phyloP scores from a whole-genome alignment of 1,284 basidiomycete species.

The Sporisorium reilianum region DNA sequence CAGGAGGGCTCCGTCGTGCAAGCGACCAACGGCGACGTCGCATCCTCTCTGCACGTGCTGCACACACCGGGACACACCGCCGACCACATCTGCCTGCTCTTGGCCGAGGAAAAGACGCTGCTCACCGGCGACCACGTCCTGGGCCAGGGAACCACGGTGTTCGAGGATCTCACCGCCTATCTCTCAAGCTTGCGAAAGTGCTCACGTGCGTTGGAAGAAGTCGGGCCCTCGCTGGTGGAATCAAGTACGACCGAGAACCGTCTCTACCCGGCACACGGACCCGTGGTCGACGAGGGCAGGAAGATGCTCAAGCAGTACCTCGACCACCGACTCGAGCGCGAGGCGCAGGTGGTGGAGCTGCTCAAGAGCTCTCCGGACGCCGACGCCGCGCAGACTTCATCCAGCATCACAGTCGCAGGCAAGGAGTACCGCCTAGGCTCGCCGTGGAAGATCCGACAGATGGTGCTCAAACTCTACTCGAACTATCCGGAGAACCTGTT shows the following conservation, averaged over 20 bases:
- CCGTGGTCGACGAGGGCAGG: conserved; percentile 76
- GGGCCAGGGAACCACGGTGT: conserved; percentile 89
- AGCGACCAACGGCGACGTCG: conserved; percentile 13
- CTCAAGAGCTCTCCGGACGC: conserved; percentile 70
- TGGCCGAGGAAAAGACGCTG: conserved; percentile 73
- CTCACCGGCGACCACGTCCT: conserved; percentile 91
- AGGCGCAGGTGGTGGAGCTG: conserved; percentile 80
- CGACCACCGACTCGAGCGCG: conserved; percentile 83
- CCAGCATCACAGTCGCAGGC: conserved; percentile 14
- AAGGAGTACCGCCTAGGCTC: conserved; percentile 16
- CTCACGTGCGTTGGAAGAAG: conserved; percentile 71
- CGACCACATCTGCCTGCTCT: conserved; percentile 79
- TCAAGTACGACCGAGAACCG: conserved; percentile 53
- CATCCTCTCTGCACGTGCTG: conserved; percentile 73
- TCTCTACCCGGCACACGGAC: conserved; percentile 90
- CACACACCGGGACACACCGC: conserved; percentile 91
- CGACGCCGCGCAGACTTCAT: conserved; percentile 63
- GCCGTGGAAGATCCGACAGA: conserved; percentile 59
- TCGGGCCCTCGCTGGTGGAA: conserved; percentile 20
- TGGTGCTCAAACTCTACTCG: conserved; percentile 74
- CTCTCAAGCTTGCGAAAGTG: conserved; percentile 78
- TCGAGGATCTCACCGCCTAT: conserved; percentile 84
- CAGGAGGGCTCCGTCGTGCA: conserved; percentile 41
- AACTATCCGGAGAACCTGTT: conserved; percentile 77
- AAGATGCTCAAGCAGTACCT: conserved; percentile 80